Evolutionary conservation across 257 asterid species (phyloP).

Genomic region (Mentha longifolia): DNA sequence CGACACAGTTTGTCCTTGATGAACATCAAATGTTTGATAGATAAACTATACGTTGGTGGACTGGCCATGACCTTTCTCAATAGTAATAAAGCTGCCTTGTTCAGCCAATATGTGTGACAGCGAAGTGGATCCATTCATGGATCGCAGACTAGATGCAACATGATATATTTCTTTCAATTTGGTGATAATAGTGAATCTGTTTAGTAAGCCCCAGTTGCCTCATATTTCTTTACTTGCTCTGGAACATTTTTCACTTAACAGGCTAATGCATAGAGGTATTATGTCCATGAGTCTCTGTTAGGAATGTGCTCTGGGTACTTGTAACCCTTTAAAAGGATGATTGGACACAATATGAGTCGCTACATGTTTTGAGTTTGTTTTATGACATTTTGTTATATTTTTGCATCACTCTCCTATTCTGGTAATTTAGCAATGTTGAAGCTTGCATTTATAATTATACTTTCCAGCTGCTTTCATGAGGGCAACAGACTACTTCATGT

Average conservation of each 20-base stretch:
- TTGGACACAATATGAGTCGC: no score
- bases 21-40: background rate
- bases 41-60: background rate
- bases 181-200: no score
- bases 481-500: background rate
- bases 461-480: conserved; percentile 20
- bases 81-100: background rate
- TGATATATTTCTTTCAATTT: no score
- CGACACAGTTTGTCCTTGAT: background rate
- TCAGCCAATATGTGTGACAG: background rate
- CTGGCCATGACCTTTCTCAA: background rate
- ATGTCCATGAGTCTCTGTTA: no score
- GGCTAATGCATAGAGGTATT: no score
- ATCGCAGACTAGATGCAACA: no score
- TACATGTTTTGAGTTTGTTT: no score
- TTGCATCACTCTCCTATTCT: conserved; percentile 5
- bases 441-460: background rate
- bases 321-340: background rate
- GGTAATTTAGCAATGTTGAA: background rate
- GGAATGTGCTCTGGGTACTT: background rate
- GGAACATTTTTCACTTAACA: no score
- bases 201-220: no score
- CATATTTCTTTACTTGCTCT: no score
- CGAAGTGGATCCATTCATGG: conserved; percentile 14
- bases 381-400: background rate